These are phyloP conservation scores for Pythium dissotocum DNA, from an alignment of 352 stramenopile species.

Conservation along the genomic window DNA sequence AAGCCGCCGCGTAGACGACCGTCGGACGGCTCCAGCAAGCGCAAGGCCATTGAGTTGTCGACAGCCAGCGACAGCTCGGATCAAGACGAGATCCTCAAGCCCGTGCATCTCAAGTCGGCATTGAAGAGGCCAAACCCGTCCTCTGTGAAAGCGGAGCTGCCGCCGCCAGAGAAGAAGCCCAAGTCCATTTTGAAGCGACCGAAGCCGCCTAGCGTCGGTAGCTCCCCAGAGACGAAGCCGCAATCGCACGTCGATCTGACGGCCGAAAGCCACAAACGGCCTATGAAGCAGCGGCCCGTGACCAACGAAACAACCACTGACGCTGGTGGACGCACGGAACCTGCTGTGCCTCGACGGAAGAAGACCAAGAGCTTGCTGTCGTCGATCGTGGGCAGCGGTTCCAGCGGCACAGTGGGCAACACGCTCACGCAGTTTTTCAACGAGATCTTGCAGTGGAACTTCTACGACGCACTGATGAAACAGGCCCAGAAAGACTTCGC, in stretches of 20 bases:
- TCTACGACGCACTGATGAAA: constrained; percentile 58
- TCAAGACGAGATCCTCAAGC: constrained; percentile 31
- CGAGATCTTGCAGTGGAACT: constrained; percentile 83
- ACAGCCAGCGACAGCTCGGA: constrained; percentile 55
- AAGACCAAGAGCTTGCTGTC: constrained; percentile 1
- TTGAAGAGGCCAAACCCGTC: constrained; percentile 1
- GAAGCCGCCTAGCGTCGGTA: constrained; percentile 23
- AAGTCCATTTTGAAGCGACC: constrained; percentile 49
- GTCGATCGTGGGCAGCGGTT: constrained; percentile 4
- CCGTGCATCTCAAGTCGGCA: constrained; percentile 12
- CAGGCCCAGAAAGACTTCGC: constrained; percentile 57
- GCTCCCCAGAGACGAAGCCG: constrained; percentile 4
- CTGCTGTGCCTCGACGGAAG: background rate
- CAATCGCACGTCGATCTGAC: constrained; percentile 29
- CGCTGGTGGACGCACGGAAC: background rate
- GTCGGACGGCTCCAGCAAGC: constrained; percentile 34
- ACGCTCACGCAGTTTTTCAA: constrained; percentile 84
- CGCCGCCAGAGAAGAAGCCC: constrained; percentile 12
- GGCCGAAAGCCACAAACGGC: constrained; percentile 63
- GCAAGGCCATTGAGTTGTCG: constrained; percentile 41
- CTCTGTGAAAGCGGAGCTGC: background rate
- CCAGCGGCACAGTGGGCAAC: constrained; percentile 36
- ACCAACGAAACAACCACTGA: constrained; percentile 11
- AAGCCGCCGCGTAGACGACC: background rate
- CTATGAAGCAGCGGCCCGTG: constrained; percentile 47